Base-by-base conservation (phyloP, 768 basidiomycete species). In the Mycena sanguinolenta region DNA sequence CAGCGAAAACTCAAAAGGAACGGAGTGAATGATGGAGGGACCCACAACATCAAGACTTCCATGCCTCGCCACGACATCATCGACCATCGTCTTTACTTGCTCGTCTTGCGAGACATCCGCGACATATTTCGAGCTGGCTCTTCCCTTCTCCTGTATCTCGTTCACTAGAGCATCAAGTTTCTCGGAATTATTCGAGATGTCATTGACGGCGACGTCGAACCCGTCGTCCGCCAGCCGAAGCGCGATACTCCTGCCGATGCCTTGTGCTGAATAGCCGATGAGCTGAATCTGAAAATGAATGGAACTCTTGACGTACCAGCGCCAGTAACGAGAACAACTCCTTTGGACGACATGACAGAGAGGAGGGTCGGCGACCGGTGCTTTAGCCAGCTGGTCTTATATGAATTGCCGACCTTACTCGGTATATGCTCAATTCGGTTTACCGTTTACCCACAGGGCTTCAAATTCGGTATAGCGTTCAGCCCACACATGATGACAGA, bases 171-270 rank as follows among this genome's bases (percentile, higher is more conserved):
- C 44, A 9, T 75, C 75, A 0, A 82, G 76, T 0, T 60, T 50
- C 2, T 42, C 50, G 21, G 69, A 65, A 42, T 78, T 76, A 0
- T 25, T 21, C 2, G 72, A n/a, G 21, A 84, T 65, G 63, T 83
- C 81, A 70, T 80, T 83, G 23, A 84, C 58, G 0, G 72, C 80
- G 19, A 84, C 59, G 30, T 83, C 79, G 39, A 78, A 81, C 0
- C 83, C 83, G 28, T 83, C 81, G 9, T 63, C 69, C 1, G 82
- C 83, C 19, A 84, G 80, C 39, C 77, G 74, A 25, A 83, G 66
- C 21, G 83, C 81, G 23, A 83, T 82, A 19, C 60, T 60, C 3
- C 76, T 76, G 8, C 83, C 83, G 25, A 84, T 83, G 10, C 71
- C 71, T 30, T 72, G 68, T 21, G 16, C 74, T n/a, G n/a, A n/a